These are phyloP conservation scores for Picea sitchensis DNA, from an alignment of 75 land plant species.

Conservation along the genomic window DNA sequence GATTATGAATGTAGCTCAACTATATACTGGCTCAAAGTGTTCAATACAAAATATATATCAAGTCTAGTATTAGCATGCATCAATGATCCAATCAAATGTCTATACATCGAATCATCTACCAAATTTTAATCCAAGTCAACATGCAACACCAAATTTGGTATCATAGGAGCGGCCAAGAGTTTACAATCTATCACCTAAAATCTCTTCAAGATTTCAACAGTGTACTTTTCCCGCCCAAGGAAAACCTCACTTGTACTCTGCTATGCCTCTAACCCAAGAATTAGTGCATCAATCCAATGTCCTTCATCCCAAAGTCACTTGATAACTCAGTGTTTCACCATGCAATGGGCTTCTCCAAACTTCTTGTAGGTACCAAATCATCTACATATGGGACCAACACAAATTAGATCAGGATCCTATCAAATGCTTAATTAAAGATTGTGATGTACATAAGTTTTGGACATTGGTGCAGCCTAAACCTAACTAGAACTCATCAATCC, in stretches of 20 bases:
- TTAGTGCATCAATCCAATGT: not conserved
- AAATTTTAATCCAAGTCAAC: not conserved
- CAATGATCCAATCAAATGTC: not conserved
- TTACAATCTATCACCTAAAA: not conserved
- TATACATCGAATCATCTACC: not conserved
- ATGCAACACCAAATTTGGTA: not conserved
- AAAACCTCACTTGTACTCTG: not conserved
- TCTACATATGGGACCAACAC: not conserved
- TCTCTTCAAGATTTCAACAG: not conserved
- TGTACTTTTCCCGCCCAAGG: not conserved
- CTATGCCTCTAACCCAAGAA: no score
- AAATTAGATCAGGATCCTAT: not conserved
- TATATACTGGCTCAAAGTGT: not conserved
- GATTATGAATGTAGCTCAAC: no score
- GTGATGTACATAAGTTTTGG: no score
- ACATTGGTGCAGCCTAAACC: not conserved
- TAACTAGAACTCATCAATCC: not conserved
- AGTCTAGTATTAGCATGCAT: not conserved
- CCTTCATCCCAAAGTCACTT: not conserved
- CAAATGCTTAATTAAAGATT: no score
- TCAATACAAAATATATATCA: not conserved
- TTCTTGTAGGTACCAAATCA: not conserved
- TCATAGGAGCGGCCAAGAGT: not conserved
- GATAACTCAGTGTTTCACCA: not conserved
- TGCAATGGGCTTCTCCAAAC: not conserved